Base-by-base conservation (phyloP, 1,284 basidiomycete genomes). In the Amylostereum chailletii region DNA sequence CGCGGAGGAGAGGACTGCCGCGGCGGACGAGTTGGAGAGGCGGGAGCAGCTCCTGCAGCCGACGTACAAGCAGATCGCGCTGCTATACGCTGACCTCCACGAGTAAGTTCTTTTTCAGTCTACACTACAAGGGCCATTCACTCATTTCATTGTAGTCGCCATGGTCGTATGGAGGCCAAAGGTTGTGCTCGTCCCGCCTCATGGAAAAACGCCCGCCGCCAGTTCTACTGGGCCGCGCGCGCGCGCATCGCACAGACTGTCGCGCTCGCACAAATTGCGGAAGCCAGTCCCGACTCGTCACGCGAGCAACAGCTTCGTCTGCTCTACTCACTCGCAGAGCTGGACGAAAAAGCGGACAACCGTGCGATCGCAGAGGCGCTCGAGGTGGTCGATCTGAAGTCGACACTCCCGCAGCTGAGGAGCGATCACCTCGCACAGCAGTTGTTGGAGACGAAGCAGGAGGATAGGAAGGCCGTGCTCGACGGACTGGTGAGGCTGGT, bases 111-210 rank as follows among this genome's bases (percentile, higher is more conserved):
- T 43, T 42, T 42, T 40, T 47, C 19, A 27, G 8, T 10, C 38
- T 49, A 19, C 19, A 19, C 19, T 19, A 19, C 19, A 19, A 43
- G 47, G 41, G 7, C 10, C 29, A 39, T 45, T 52, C 38, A 52
- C 36, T 3, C 62, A 45, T 57, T 55, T 47, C 53, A 55, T 55
- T 53, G 55, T 60, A 95, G 94, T 70, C 90, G 93, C 50, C 80
- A 86, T 42, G 94, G 94, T 52, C 90, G 95, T 53, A 98, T 99
- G 95, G 90, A 96, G 70, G 94, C 94, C 31, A 98, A 98, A 71
- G 94, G 93, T 19, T 96, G 88, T 63, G 94, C 87, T 42, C 88
- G 79, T 61, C 76, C 81, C 33, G 81, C 79, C 51, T 80, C 84
- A 51, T 96, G 94, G 94, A 86, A 87, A 65, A 80, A 92, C 55